These are phyloP conservation scores for Heracleum sosnowskyi DNA, from an alignment of 129 eudicot species.

Conservation along the genomic window DNA sequence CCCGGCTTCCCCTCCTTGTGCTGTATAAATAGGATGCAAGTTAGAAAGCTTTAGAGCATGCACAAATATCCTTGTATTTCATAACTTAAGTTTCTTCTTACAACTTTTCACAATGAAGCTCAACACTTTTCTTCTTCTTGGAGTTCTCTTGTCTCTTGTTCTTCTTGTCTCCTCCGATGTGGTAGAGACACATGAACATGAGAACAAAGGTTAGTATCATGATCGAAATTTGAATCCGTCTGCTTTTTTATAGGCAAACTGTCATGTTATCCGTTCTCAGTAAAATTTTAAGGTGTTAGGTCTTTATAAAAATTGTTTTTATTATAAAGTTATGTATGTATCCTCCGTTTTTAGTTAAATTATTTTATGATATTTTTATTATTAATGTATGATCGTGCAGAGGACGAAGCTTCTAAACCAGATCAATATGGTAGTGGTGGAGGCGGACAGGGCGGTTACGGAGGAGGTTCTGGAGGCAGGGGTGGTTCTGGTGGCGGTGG, in stretches of 20 bases:
- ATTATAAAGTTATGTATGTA: no score
- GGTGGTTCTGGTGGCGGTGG: constrained; percentile 11
- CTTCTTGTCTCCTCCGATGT: constrained; percentile 15
- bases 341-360: no score
- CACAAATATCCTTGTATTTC: not conserved
- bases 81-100: not conserved
- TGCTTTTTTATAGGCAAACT: no score
- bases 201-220: not conserved
- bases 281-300: no score
- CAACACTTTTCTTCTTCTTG: constrained; percentile 19
- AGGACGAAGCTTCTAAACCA: not conserved
- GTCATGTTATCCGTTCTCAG: no score
- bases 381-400: not conserved
- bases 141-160: constrained; percentile 23
- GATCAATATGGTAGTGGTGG: constrained; percentile 22
- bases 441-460: constrained; percentile 8
- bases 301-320: no score
- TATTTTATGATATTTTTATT: not conserved
- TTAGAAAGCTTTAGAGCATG: not conserved
- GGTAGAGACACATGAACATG: not conserved
- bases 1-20: not conserved
- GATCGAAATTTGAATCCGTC: no score
- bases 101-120: constrained; percentile 14
- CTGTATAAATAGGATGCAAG: not conserved
- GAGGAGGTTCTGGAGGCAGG: constrained; percentile 23